A percentile compares a stretch with the other conserved stretches of the same genome.
Conservation (phyloP, 2,329 filamentous ascomycete genomes). For the Xylaria sp. region DNA sequence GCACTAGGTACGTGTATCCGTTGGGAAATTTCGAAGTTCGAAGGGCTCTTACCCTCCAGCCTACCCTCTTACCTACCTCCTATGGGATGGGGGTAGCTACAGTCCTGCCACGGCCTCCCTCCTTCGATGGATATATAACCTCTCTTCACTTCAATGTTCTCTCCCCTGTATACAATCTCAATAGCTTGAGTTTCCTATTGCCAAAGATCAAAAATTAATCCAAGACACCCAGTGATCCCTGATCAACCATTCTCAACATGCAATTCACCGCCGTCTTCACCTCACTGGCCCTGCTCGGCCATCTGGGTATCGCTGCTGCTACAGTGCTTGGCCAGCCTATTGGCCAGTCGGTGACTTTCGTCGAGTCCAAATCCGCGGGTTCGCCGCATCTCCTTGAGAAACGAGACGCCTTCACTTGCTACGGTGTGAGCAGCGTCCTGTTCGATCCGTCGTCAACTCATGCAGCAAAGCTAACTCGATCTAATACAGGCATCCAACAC, state of each 20-base stretch:
- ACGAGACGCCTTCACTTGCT: constrained; percentile 35
- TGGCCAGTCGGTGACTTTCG: neutral
- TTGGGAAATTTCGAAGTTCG: too few species aligned
- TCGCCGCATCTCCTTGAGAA: constrained; percentile 22
- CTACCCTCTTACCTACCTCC: too few species aligned
- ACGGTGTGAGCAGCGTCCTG: constrained; percentile 27
- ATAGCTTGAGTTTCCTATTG: neutral
- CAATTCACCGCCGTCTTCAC: constrained; percentile 6
- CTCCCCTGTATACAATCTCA: neutral
- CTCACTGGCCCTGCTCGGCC: constrained; percentile 7
- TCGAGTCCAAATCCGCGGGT: neutral
- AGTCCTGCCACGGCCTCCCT: too few species aligned
- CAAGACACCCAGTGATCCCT: neutral
- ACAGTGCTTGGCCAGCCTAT: neutral
- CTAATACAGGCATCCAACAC: constrained; percentile 24
- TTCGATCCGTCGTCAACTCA: neutral
- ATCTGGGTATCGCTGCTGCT: constrained; percentile 2
- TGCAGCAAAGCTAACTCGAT: constrained; percentile 1
- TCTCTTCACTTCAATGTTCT: neutral
- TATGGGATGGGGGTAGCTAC: too few species aligned
- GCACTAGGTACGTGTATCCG: too few species aligned
- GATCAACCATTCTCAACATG: constrained; percentile 10
- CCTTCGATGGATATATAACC: neutral
- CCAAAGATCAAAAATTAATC: neutral
- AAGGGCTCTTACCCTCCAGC: too few species aligned